phyloP scores from a whole-genome alignment of 179 eudicot species.

The Dionaea muscipula region DNA sequence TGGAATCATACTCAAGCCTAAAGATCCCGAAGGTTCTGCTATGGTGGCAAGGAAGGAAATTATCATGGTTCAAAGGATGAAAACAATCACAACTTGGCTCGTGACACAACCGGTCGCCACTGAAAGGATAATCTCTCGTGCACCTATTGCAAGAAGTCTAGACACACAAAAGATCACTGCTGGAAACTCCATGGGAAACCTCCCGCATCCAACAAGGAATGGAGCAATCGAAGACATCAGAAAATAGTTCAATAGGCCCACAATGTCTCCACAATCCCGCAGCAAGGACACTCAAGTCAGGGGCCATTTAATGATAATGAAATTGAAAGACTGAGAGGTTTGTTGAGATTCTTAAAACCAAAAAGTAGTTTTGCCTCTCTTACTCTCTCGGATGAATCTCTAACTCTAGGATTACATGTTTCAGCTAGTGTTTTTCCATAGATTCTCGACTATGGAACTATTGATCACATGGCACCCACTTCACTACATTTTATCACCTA shows the following conservation, averaged over 20 bases:
- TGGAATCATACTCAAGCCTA: not conserved
- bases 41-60: not conserved
- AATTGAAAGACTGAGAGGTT: too few relatives aligned
- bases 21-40: not conserved
- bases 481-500: not conserved
- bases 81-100: too few relatives aligned
- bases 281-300: not conserved
- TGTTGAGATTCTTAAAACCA: too few relatives aligned
- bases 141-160: not conserved
- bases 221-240: not conserved
- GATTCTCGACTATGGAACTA: not conserved
- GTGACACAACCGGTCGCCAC: too few relatives aligned
- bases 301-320: too few relatives aligned
- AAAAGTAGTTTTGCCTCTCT: too few relatives aligned
- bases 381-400: too few relatives aligned
- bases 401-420: too few relatives aligned
- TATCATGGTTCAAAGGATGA: too few relatives aligned
- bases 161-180: not conserved
- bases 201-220: too few relatives aligned
- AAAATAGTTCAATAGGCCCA: not conserved
- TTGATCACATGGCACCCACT: not conserved
- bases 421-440: not conserved
- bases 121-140: too few relatives aligned
- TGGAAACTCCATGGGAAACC: not conserved
- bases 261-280: not conserved